These are phyloP conservation scores for Petasospora rhodanensis DNA, from an alignment of 1,139 yeast genomes.

Conservation along the genomic window DNA sequence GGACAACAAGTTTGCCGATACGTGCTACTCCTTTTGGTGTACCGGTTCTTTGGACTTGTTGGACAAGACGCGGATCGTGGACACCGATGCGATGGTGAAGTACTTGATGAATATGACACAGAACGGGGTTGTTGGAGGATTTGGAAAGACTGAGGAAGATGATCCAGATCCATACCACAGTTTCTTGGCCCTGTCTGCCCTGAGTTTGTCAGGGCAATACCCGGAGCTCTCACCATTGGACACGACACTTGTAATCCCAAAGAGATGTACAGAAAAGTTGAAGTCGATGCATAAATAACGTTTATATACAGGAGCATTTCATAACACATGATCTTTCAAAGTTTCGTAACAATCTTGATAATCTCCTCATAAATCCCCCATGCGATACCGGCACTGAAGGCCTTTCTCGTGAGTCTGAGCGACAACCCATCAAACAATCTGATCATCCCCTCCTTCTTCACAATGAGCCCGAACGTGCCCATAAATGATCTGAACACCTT, in stretches of 20 bases:
- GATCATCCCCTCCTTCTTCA: conserved; percentile 53
- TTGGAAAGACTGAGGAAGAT: conserved; percentile 58
- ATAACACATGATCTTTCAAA: conserved; percentile 8
- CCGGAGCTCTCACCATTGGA: conserved; percentile 22
- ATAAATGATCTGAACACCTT: conserved; percentile 36
- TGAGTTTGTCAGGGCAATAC: conserved; percentile 40
- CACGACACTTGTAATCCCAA: conserved; percentile 15
- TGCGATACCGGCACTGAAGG: conserved; percentile 88
- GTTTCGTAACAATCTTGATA: conserved; percentile 11
- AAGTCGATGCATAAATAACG: not conserved
- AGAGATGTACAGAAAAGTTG: conserved; percentile 4
- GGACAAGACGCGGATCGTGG: conserved; percentile 31
- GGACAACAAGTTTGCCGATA: conserved; percentile 77
- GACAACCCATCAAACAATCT: conserved; percentile 81
- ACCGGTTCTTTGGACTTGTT: conserved; percentile 54
- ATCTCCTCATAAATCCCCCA: conserved; percentile 94
- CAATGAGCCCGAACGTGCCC: conserved; percentile 35
- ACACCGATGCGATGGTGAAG: conserved; percentile 33
- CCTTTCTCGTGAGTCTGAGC: conserved; percentile 78
- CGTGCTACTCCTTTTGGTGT: conserved; percentile 93
- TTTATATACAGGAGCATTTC: conserved; percentile 1
- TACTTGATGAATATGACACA: conserved; percentile 63
- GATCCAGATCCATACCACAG: conserved; percentile 74
- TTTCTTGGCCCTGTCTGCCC: conserved; percentile 54
- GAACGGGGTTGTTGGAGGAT: conserved; percentile 70